A percentile compares a stretch with the other conserved stretches of the same genome.
Conservation (phyloP, 768 basidiomycete species). For the Leucosporidium yakuticum region DNA sequence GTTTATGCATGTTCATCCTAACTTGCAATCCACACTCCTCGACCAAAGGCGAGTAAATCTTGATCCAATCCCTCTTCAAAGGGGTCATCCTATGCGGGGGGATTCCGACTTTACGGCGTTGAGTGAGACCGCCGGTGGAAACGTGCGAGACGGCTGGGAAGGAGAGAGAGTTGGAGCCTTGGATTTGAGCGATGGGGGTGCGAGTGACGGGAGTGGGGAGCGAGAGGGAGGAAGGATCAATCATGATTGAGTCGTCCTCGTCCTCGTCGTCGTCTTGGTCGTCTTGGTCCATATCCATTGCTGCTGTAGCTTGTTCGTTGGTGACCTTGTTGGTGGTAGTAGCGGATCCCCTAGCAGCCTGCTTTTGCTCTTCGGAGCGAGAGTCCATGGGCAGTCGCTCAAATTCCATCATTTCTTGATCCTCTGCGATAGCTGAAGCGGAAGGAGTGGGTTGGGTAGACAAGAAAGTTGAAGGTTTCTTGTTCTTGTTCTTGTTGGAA, state of each 20-base stretch:
- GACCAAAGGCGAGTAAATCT: conserved; percentile 88
- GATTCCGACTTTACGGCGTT: conserved; percentile 80
- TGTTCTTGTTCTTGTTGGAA: conserved; percentile 22
- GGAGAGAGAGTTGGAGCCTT: conserved; percentile 56
- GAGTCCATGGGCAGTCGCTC: conserved; percentile 30
- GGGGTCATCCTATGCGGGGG: conserved; percentile 98
- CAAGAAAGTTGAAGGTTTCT: conserved; percentile 11
- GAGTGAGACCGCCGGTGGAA: conserved; percentile 46
- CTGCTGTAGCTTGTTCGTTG: not conserved
- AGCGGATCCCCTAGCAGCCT: not conserved
- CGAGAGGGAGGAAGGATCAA: conserved; percentile 36
- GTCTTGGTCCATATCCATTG: conserved; percentile 8
- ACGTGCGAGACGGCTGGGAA: conserved; percentile 29
- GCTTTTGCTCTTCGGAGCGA: conserved; percentile 9
- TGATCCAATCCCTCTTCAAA: conserved; percentile 91
- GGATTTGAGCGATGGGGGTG: conserved; percentile 35
- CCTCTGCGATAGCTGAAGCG: not conserved
- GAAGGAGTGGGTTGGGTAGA: conserved; percentile 27
- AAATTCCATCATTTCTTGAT: conserved; percentile 16
- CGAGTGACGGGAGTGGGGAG: conserved; percentile 46
- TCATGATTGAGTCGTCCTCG: conserved; percentile 38
- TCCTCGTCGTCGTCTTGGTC: conserved; percentile 37
- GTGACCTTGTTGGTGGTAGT: conserved; percentile 1
- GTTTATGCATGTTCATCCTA: conserved; percentile 87
- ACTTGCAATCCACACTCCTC: conserved; percentile 93